These are phyloP conservation scores for Recurvomyces mirabilis DNA, from an alignment of 495 filamentous ascomycete genomes.

Conservation along the genomic window DNA sequence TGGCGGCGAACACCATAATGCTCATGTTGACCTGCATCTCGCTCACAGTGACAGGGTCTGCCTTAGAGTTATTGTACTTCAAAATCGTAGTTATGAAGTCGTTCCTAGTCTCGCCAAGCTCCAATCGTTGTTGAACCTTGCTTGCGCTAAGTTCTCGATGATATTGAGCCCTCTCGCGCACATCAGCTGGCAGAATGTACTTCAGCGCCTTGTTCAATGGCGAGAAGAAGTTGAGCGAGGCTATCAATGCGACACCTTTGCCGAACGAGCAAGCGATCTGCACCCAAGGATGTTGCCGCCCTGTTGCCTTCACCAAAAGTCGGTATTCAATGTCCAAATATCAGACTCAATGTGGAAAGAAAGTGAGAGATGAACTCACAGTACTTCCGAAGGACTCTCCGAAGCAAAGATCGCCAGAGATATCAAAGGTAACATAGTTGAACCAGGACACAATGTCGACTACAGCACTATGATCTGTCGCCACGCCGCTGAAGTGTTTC, in stretches of 20 bases:
- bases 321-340: no score
- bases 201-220: conserved; percentile 18
- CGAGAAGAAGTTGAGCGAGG: conserved; percentile 3
- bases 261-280: conserved; percentile 13
- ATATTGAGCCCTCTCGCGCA: conserved; percentile 13
- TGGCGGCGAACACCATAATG: conserved; percentile 29
- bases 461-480: conserved; percentile 10
- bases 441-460: conserved; percentile 26
- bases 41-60: conserved; percentile 14
- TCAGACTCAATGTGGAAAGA: no score
- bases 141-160: conserved; percentile 19
- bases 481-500: conserved; percentile 14
- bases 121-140: conserved; percentile 24
- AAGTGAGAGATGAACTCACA: no score
- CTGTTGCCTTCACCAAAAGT: no score
- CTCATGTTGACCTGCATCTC: conserved; percentile 26
- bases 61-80: conserved; percentile 21
- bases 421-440: conserved; percentile 30
- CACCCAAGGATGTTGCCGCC: conserved; percentile 26
- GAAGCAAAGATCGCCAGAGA: conserved; percentile 30
- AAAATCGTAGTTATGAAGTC: conserved; percentile 26
- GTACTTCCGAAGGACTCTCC: conserved; percentile 16
- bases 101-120: conserved; percentile 17
- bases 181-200: conserved; percentile 17
- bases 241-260: background rate